These are phyloP conservation scores for Lolium rigidum DNA, from an alignment of 176 grass and related monocot species.

Conservation along the genomic window DNA sequence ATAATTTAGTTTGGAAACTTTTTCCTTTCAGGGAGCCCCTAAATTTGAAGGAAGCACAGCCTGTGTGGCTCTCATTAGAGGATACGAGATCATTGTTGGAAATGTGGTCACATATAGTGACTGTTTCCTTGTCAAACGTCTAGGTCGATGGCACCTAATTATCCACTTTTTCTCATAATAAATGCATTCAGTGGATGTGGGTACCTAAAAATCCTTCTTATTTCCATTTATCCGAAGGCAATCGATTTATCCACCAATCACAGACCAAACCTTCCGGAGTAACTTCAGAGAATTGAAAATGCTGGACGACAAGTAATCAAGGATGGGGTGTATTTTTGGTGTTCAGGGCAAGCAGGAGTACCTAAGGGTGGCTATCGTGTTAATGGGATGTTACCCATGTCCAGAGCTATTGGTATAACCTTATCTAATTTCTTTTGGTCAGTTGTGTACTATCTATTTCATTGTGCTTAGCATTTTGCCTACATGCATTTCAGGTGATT, in stretches of 20 bases:
- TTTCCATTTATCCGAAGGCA: constrained; percentile 38
- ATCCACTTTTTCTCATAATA: neutral
- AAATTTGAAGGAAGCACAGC: constrained; percentile 24
- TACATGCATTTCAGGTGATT: constrained; percentile 22
- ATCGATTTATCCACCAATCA: constrained; percentile 31
- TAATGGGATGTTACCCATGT: neutral
- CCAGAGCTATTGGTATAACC: constrained; percentile 39
- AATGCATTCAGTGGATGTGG: neutral
- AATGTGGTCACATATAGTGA: constrained; percentile 33
- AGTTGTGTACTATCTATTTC: neutral
- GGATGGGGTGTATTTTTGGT: neutral
- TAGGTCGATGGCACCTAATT: neutral
- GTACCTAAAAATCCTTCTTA: neutral
- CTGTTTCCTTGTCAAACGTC: constrained; percentile 14
- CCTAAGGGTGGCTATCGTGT: neutral
- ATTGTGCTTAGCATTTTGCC: neutral
- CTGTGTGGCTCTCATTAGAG: constrained; percentile 28
- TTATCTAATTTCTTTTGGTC: constrained; percentile 14
- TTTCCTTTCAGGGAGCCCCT: neutral
- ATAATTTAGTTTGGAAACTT: constrained; percentile 5
- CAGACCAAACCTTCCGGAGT: neutral
- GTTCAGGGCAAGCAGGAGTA: neutral
- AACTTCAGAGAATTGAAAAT: neutral
- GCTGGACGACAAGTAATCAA: constrained; percentile 5
- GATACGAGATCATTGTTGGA: constrained; percentile 25